Evolutionary conservation across 345 rosid genomes (phyloP).

Genomic region (Corchorus olitorius): DNA sequence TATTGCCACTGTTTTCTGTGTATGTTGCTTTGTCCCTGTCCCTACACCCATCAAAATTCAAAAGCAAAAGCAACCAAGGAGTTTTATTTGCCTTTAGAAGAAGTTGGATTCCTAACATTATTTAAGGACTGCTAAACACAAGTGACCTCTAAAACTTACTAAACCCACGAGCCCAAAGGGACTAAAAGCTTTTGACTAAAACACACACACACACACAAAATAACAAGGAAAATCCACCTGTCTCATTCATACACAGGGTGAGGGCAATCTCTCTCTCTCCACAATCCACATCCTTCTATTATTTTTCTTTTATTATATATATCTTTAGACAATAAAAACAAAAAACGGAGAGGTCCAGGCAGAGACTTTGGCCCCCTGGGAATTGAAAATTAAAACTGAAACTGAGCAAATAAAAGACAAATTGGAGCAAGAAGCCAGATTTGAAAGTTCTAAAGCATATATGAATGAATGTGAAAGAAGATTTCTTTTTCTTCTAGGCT

Average conservation of each 20-base stretch:
- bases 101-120: neutral
- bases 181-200: neutral
- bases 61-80: neutral
- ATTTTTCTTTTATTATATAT: neutral
- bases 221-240: neutral
- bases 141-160: too few relatives aligned
- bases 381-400: neutral
- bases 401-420: too few relatives aligned
- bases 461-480: neutral
- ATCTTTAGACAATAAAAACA: neutral
- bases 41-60: conserved; percentile 16
- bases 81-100: neutral
- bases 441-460: neutral
- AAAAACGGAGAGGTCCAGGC: neutral
- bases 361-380: neutral
- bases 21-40: conserved; percentile 45
- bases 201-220: too few relatives aligned
- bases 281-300: neutral
- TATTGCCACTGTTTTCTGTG: conserved; percentile 77
- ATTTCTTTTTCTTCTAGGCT: neutral
- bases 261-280: neutral
- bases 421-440: neutral
- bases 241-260: neutral
- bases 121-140: neutral
- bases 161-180: too few relatives aligned